These are phyloP conservation scores for Pseudogymnoascus sp. DNA, from an alignment of 2,329 filamentous ascomycete species.

Conservation along the genomic window DNA sequence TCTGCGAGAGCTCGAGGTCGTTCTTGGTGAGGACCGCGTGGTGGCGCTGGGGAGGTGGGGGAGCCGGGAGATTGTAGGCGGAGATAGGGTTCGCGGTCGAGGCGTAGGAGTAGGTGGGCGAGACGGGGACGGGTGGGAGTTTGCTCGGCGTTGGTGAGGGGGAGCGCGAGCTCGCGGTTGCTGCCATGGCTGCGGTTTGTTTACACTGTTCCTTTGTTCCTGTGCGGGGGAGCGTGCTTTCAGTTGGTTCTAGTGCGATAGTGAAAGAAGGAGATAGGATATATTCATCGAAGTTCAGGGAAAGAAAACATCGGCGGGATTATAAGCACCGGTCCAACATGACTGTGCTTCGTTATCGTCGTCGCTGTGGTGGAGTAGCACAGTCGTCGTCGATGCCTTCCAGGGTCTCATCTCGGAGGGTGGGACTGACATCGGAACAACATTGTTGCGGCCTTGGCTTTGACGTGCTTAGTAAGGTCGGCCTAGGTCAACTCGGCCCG, in stretches of 20 bases:
- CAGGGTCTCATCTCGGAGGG: slow-evolving; percentile 2
- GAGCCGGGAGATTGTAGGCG: slow-evolving; percentile 47
- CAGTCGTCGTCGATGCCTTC: neutral
- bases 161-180: slow-evolving; percentile 20
- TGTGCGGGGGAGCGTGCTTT: neutral
- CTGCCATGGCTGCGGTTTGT: slow-evolving; percentile 12
- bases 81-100: slow-evolving; percentile 54
- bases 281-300: neutral
- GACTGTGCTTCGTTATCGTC: neutral
- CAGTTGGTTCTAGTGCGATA: neutral
- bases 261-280: neutral
- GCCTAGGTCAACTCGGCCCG: neutral
- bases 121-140: slow-evolving; percentile 52
- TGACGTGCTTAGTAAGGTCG: neutral
- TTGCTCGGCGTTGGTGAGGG: slow-evolving; percentile 47
- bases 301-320: neutral
- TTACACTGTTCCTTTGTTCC: slow-evolving; percentile 4
- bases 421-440: neutral
- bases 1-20: slow-evolving; percentile 55
- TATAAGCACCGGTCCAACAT: neutral
- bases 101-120: slow-evolving; percentile 54
- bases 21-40: slow-evolving; percentile 50
- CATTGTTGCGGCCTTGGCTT: neutral
- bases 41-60: slow-evolving; percentile 35
- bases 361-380: neutral